Conservation (phyloP, 257 asterid genomes). For the Perilla frutescens region DNA sequence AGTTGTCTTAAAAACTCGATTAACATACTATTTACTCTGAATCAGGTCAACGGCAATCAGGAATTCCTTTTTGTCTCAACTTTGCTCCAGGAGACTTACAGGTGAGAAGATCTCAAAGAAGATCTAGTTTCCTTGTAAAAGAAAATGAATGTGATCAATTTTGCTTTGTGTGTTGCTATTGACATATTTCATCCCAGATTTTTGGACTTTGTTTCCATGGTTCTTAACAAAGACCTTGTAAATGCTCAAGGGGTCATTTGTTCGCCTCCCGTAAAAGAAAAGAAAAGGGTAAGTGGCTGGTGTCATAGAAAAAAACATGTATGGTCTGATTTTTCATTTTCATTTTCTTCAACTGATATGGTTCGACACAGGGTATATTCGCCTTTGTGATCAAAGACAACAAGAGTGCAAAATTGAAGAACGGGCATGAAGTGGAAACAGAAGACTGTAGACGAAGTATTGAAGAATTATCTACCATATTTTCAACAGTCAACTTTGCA, state of each 20-base stretch:
- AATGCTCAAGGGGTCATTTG: constrained; percentile 51
- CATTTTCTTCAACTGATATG: constrained; percentile 15
- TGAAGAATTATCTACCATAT: constrained; percentile 60
- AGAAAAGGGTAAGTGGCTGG: constrained; percentile 68
- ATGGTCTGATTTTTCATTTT: neutral
- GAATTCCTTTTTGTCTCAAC: constrained; percentile 78
- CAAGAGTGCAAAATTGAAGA: constrained; percentile 59
- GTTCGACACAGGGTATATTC: constrained; percentile 70
- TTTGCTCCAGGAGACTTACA: constrained; percentile 63
- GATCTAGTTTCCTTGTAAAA: neutral
- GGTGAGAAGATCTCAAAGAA: constrained; percentile 46
- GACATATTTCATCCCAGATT: constrained; percentile 45
- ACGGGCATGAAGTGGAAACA: constrained; percentile 48
- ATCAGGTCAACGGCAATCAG: constrained; percentile 78
- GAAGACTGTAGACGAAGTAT: constrained; percentile 58
- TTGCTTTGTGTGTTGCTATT: constrained; percentile 19
- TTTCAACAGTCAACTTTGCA: constrained; percentile 69
- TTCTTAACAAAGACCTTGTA: constrained; percentile 55
- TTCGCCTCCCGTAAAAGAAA: constrained; percentile 60
- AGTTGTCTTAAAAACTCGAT: constrained; percentile 6
- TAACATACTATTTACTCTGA: constrained; percentile 25
- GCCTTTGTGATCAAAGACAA: constrained; percentile 74
- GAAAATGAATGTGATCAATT: neutral
- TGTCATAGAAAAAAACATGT: constrained; percentile 9
- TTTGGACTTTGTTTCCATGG: constrained; percentile 63